Evolutionary conservation across 2,329 filamentous ascomycete species (phyloP).

Genomic region (Fusarium incarnatum): DNA sequence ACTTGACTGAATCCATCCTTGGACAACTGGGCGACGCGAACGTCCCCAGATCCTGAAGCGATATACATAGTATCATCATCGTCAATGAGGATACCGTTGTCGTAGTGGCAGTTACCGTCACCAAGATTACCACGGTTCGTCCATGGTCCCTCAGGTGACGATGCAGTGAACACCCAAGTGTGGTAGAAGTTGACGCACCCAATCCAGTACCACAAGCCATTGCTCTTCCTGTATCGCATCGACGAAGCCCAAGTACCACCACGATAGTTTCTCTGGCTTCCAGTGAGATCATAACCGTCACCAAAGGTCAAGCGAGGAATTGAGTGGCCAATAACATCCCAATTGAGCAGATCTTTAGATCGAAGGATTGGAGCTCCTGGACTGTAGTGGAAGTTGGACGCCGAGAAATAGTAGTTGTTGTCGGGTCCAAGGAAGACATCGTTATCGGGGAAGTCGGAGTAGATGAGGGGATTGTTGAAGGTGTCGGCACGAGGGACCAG

Average conservation of each 20-base stretch:
- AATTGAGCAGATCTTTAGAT: constrained; percentile 67
- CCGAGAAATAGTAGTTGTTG: constrained; percentile 65
- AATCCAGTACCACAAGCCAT: constrained; percentile 66
- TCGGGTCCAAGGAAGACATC: constrained; percentile 64
- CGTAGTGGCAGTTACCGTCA: constrained; percentile 63
- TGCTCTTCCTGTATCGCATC: constrained; percentile 62
- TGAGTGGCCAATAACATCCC: constrained; percentile 60
- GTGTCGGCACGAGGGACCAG: constrained; percentile 8
- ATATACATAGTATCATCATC: constrained; percentile 70
- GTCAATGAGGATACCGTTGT: constrained; percentile 68
- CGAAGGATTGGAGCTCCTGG: constrained; percentile 67
- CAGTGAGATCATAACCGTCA: constrained; percentile 59
- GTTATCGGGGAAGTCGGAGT: constrained; percentile 66
- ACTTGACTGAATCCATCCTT: constrained; percentile 60
- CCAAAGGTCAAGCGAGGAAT: constrained; percentile 60
- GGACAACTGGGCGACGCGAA: constrained; percentile 64
- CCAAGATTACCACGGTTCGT: constrained; percentile 51
- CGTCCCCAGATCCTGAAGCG: constrained; percentile 62
- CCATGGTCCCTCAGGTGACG: constrained; percentile 58
- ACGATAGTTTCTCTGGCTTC: constrained; percentile 58
- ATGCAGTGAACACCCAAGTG: constrained; percentile 66
- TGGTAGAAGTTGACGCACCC: constrained; percentile 64
- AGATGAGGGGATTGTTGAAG: constrained; percentile 62
- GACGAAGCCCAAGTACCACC: constrained; percentile 68
- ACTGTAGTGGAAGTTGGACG: constrained; percentile 68